phyloP scores from a whole-genome alignment of 2,329 filamentous ascomycete species.

The Metarhizium album region DNA sequence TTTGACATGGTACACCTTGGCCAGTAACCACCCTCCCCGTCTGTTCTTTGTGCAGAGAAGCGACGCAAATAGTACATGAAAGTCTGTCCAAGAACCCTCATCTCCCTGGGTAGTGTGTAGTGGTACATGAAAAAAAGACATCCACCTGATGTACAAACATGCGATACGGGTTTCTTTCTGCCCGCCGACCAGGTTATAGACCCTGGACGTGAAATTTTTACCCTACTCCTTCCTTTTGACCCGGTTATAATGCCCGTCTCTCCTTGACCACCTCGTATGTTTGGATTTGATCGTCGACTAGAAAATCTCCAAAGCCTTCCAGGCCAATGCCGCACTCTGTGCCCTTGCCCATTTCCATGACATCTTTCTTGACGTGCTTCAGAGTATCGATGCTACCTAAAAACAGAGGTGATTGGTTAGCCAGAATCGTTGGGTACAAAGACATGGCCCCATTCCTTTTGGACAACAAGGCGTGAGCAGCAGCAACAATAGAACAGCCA shows the following conservation, averaged over 20 bases:
- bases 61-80: slow-evolving; percentile 5
- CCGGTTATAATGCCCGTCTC: slow-evolving; percentile 45
- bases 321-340: slow-evolving; percentile 90
- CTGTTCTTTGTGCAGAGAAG: not conserved
- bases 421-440: slow-evolving; percentile 3
- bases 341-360: slow-evolving; percentile 80
- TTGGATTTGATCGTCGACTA: slow-evolving; percentile 77
- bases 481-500: slow-evolving; percentile 11
- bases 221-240: slow-evolving; percentile 6
- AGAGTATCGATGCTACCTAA: slow-evolving; percentile 69
- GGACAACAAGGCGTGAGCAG: slow-evolving; percentile 4
- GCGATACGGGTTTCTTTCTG: not conserved
- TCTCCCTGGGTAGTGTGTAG: not conserved
- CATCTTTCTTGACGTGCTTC: slow-evolving; percentile 88
- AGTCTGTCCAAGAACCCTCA: slow-evolving; percentile 1
- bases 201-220: not conserved
- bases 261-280: slow-evolving; percentile 71
- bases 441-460: not conserved
- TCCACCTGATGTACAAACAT: not conserved
- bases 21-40: not conserved
- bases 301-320: slow-evolving; percentile 65
- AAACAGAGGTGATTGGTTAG: not conserved
- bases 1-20: not conserved
- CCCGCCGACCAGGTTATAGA: not conserved
- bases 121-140: not conserved